Percentiles rank a stretch among this genome's conserved stretches.
Evolutionary conservation across 768 basidiomycete genomes (phyloP).

Genomic region (Hericium erinaceus): DNA sequence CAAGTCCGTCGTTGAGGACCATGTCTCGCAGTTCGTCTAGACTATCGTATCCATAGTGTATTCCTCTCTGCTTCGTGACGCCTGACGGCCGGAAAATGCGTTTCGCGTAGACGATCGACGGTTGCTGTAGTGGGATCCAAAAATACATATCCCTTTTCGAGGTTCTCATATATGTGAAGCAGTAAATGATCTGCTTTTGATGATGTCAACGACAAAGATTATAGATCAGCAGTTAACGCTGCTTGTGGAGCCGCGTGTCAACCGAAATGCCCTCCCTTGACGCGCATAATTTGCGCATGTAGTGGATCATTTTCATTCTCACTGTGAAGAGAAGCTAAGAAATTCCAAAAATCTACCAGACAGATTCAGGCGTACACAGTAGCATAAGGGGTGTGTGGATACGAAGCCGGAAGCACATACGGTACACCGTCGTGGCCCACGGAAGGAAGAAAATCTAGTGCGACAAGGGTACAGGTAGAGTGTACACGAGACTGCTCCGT

Average conservation of each 20-base stretch:
- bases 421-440: background rate
- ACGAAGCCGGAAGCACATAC: background rate
- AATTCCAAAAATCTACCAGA: background rate
- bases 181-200: no score
- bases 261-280: no score
- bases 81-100: background rate
- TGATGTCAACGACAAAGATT: no score
- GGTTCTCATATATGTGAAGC: no score
- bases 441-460: background rate
- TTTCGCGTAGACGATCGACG: conserved; percentile 5
- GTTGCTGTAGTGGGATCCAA: background rate
- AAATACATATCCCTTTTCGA: conserved; percentile 5
- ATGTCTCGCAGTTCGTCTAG: conserved; percentile 66
- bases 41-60: background rate
- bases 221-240: no score
- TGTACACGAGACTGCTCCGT: no score
- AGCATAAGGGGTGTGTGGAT: background rate
- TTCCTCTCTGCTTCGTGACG: background rate
- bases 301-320: no score
- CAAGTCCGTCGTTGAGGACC: conserved; percentile 90
- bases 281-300: no score
- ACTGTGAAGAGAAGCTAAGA: background rate
- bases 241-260: no score
- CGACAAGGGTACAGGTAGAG: background rate
- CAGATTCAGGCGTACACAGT: background rate